Conservation (phyloP, 495 filamentous ascomycete genomes). For the Neurospora sp. region DNA sequence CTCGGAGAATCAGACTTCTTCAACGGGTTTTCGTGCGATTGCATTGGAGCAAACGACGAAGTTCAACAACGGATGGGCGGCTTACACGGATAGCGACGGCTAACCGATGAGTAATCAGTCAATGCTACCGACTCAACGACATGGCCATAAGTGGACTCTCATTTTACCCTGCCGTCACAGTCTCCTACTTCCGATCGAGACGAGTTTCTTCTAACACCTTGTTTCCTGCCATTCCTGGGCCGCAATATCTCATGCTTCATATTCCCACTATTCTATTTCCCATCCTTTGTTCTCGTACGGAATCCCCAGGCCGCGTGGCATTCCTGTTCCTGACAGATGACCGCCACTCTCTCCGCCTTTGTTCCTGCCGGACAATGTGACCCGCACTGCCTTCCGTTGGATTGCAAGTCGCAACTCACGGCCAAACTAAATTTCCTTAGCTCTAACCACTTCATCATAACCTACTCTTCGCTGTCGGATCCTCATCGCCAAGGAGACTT, state of each 20-base stretch:
- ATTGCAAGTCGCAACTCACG: background rate
- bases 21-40: background rate
- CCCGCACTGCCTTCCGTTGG: background rate
- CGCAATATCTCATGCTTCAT: background rate
- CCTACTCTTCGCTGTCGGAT: too few species aligned
- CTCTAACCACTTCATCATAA: background rate
- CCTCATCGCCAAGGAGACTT: too few species aligned
- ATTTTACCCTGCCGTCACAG: background rate
- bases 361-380: background rate
- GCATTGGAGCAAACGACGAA: background rate
- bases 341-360: background rate
- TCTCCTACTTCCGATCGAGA: background rate
- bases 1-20: background rate
- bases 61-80: background rate
- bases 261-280: background rate
- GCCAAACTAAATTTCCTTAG: background rate
- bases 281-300: background rate
- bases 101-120: background rate
- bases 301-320: background rate
- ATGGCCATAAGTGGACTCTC: background rate
- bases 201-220: background rate
- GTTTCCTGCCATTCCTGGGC: background rate
- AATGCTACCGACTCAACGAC: background rate
- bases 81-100: background rate
- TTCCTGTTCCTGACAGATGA: background rate